Evolutionary conservation across 495 filamentous ascomycete species (phyloP).

Genomic region (Aspergillus affinis): DNA sequence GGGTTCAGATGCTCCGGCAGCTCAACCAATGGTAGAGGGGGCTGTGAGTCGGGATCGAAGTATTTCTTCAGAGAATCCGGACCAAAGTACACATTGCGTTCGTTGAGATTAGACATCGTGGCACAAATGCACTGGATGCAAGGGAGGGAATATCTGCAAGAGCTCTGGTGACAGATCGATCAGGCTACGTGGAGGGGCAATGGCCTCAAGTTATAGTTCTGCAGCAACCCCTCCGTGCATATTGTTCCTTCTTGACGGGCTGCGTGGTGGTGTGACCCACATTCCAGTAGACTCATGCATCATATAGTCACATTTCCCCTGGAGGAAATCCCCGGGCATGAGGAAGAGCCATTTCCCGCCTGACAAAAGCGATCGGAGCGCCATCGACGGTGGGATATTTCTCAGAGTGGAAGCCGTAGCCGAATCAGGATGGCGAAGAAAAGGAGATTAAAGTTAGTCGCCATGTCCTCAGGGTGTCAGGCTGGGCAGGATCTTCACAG

Average conservation of each 20-base stretch:
- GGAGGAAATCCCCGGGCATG: neutral
- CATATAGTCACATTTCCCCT: neutral
- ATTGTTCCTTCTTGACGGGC: neutral
- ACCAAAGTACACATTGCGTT: slow-evolving; percentile 56
- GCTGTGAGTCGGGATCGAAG: slow-evolving; percentile 56
- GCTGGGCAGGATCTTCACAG: neutral
- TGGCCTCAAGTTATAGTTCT: slow-evolving; percentile 5
- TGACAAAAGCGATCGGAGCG: neutral
- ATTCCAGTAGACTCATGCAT: neutral
- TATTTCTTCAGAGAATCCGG: slow-evolving; percentile 53
- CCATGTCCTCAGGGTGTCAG: neutral
- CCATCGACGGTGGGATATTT: neutral
- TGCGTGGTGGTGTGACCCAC: neutral
- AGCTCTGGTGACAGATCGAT: slow-evolving; percentile 1
- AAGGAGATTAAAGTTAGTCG: neutral
- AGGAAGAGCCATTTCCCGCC: neutral
- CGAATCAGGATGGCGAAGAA: neutral
- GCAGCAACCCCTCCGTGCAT: slow-evolving; percentile 1
- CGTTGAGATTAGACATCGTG: slow-evolving; percentile 42
- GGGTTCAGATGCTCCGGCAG: slow-evolving; percentile 57
- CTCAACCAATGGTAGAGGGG: slow-evolving; percentile 60
- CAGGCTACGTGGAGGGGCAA: slow-evolving; percentile 3
- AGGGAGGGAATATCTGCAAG: slow-evolving; percentile 3
- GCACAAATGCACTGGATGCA: slow-evolving; percentile 1
- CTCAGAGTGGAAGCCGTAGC: neutral